Base-by-base conservation (phyloP, 1,284 basidiomycete species). In the Rhodofomes roseus region DNA sequence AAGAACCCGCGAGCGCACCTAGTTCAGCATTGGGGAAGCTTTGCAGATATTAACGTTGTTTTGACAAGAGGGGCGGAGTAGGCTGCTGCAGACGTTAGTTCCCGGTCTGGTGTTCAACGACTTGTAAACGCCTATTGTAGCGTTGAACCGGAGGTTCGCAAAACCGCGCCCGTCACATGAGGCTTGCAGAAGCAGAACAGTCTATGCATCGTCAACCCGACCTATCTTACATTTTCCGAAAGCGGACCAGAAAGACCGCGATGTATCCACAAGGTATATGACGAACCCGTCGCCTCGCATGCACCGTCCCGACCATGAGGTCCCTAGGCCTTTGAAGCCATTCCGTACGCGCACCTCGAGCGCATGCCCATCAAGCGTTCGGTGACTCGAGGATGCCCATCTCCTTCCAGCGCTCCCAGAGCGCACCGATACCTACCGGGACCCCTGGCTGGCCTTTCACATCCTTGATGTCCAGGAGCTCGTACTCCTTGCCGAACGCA, bases 401-500 rank as follows among this genome's bases (percentile, higher is more conserved):
- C 66, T 95, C 92, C 70, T 82, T 88, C 95, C 95, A 98, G 65
- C 84, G 87, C 69, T 96, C 95, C 81, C 91, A 93, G 44, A 98
- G 77, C 66, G 89, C 83, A 11, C 93, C 94, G n/a, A 93, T 81
- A 9, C 91, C 92, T 9, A 90, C 88, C 4, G 80, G 76, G 6
- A 82, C 75, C 55, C 81, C 79, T 3, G 83, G 69, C 39, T 85
- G 72, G 34, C 93, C 93, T 69, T 90, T 90, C 70, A 96, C 86
- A 65, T 96, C 95, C 73, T 93, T 93, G 74, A 93, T 81, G 53
- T 96, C 95, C 62, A 98, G 78, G 39, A 99, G 77, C 70, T 97
- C 92, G 71, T 98, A 99, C 66, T 98, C 87, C 68, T 92, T 87
- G 41, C 93, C 91, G 69, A 98, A 98, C 0, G 95, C 93, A 52